Evolutionary conservation across 768 basidiomycete species (phyloP).

Genomic region (Lactifluus echinatus): DNA sequence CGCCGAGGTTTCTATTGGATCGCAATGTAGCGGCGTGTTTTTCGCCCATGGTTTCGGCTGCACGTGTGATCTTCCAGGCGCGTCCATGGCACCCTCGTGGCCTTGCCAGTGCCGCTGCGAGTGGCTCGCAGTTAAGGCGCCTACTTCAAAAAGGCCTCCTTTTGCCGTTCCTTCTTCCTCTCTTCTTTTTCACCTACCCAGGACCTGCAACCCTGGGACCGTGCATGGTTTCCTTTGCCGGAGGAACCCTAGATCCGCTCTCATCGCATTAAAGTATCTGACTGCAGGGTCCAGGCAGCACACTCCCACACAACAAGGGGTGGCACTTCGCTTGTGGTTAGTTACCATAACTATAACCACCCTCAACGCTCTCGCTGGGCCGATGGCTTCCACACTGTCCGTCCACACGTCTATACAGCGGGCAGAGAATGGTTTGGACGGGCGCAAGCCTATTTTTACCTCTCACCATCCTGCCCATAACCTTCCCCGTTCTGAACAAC

Average conservation of each 20-base stretch:
- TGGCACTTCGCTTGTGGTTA: background rate
- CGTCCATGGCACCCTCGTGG: slow-evolving; percentile 17
- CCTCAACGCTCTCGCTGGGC: background rate
- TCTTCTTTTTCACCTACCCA: background rate
- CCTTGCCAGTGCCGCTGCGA: background rate
- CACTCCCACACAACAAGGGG: background rate
- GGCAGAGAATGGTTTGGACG: background rate
- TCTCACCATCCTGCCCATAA: background rate
- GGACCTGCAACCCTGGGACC: slow-evolving; percentile 1
- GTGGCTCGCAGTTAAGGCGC: slow-evolving; percentile 10
- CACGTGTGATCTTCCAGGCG: slow-evolving; percentile 20
- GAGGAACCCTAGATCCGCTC: background rate
- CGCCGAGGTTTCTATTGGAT: slow-evolving; percentile 16
- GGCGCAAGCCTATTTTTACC: slow-evolving; percentile 5
- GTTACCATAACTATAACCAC: background rate
- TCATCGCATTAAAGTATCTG: background rate
- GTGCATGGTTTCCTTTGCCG: background rate
- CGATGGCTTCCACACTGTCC: slow-evolving; percentile 9
- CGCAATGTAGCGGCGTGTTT: slow-evolving; percentile 10
- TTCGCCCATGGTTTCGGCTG: slow-evolving; percentile 3
- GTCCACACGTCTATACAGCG: background rate
- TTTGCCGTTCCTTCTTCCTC: slow-evolving; percentile 5
- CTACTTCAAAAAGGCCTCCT: slow-evolving; percentile 10
- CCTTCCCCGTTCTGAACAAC: background rate
- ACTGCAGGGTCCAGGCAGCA: background rate